A percentile compares a stretch with the other conserved stretches of the same genome.
Conservation (phyloP, 2,329 filamentous ascomycete species). For the Colletotrichum sp. region DNA sequence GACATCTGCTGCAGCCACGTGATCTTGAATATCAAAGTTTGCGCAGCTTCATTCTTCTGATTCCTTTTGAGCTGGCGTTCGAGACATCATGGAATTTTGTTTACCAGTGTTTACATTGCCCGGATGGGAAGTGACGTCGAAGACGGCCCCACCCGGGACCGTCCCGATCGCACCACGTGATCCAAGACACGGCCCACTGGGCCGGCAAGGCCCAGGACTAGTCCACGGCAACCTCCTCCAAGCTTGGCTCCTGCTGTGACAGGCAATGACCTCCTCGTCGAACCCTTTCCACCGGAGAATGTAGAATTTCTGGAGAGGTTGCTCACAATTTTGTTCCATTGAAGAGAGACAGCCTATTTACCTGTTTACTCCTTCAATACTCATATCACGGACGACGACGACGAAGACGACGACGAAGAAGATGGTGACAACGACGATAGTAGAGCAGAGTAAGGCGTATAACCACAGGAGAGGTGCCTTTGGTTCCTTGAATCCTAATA, state of each 20-base stretch:
- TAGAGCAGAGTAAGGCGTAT: background rate
- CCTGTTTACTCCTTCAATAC: background rate
- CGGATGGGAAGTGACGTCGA: background rate
- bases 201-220: background rate
- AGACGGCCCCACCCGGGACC: background rate
- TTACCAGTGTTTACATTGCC: background rate
- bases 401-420: background rate
- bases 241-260: background rate
- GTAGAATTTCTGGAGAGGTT: background rate
- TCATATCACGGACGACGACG: background rate
- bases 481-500: background rate
- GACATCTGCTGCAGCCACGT: background rate
- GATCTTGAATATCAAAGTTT: background rate
- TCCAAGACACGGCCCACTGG: background rate
- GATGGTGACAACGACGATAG: no score
- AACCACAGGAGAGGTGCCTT: background rate
- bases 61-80: background rate
- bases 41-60: background rate
- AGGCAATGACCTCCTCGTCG: no score
- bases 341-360: background rate
- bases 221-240: background rate
- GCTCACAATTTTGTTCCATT: background rate
- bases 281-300: background rate
- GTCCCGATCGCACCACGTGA: background rate
- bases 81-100: background rate